Percentiles rank a stretch among this genome's conserved stretches.
These are phyloP conservation scores for Pleurotus pulmonarius DNA, from an alignment of 768 basidiomycete species.

Conservation along the genomic window DNA sequence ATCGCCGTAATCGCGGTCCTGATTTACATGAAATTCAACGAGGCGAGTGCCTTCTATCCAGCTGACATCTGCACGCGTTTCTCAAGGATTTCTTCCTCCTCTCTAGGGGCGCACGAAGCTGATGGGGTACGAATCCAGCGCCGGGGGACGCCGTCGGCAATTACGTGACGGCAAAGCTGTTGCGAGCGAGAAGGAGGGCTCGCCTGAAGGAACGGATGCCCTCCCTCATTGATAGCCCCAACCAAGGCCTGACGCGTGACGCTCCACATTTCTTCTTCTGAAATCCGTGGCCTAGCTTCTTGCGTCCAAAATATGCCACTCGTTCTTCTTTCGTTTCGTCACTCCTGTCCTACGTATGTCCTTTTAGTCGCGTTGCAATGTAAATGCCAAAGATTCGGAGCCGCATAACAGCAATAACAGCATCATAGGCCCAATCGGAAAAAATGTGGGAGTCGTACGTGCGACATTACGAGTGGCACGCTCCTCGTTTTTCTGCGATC, in stretches of 20 bases:
- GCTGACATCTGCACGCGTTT: background rate
- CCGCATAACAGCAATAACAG: too few species aligned
- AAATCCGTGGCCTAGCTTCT: background rate
- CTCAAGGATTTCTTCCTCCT: background rate
- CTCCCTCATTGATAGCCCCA: background rate
- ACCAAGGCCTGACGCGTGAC: background rate
- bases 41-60: slow-evolving; percentile 29
- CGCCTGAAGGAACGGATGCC: slow-evolving; percentile 9
- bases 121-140: slow-evolving; percentile 53
- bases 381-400: too few species aligned
- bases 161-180: slow-evolving; percentile 18
- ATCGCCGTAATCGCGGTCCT: slow-evolving; percentile 69
- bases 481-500: too few species aligned
- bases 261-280: background rate
- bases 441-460: too few species aligned
- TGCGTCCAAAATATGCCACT: background rate
- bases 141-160: slow-evolving; percentile 30
- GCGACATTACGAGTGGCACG: too few species aligned
- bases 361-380: background rate
- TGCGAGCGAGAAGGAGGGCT: background rate
- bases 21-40: slow-evolving; percentile 61
- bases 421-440: too few species aligned
- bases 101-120: slow-evolving; percentile 60
- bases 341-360: background rate
- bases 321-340: background rate